Conservation (phyloP, 2,329 filamentous ascomycete species). For the Stagonosporopsis chrysanthemi region DNA sequence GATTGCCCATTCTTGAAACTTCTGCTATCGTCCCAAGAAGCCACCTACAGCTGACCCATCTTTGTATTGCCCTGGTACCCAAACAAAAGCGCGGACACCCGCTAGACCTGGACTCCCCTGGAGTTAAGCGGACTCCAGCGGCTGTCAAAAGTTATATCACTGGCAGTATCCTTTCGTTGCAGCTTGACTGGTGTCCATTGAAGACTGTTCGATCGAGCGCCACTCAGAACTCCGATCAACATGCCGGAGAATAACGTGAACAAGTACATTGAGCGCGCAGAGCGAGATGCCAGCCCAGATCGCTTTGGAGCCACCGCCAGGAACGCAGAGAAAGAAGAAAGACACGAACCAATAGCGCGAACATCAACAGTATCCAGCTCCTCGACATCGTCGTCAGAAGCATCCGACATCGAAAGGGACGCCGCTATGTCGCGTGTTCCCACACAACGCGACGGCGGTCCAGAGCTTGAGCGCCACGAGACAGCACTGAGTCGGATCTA, state of each 20-base stretch:
- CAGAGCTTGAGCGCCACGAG: slow-evolving; percentile 68
- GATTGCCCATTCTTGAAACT: not conserved
- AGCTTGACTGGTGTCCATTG: not conserved
- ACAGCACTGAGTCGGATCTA: slow-evolving; percentile 76
- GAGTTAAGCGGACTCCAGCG: slow-evolving; percentile 10
- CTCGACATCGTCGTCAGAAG: slow-evolving; percentile 56
- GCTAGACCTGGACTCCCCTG: slow-evolving; percentile 6
- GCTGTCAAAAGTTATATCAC: slow-evolving; percentile 8
- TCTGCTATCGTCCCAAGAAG: not conserved
- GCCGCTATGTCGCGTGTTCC: slow-evolving; percentile 64
- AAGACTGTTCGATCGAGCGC: not conserved
- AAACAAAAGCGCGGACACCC: slow-evolving; percentile 18
- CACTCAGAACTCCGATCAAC: slow-evolving; percentile 4
- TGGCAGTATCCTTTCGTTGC: not conserved
- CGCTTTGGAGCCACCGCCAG: slow-evolving; percentile 51
- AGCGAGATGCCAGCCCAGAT: slow-evolving; percentile 61
- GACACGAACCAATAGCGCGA: slow-evolving; percentile 60
- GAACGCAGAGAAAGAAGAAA: slow-evolving; percentile 50
- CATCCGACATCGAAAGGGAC: slow-evolving; percentile 50
- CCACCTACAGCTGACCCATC: slow-evolving; percentile 7
- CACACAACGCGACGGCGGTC: slow-evolving; percentile 64
- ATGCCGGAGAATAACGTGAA: slow-evolving; percentile 63
- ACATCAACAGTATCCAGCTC: slow-evolving; percentile 61
- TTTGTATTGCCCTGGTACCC: slow-evolving; percentile 3
- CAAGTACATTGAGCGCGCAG: slow-evolving; percentile 59